A percentile compares a stretch with the other conserved stretches of the same genome.
Conservation (phyloP, 306 rosid species). For the Crotalaria pallida region DNA sequence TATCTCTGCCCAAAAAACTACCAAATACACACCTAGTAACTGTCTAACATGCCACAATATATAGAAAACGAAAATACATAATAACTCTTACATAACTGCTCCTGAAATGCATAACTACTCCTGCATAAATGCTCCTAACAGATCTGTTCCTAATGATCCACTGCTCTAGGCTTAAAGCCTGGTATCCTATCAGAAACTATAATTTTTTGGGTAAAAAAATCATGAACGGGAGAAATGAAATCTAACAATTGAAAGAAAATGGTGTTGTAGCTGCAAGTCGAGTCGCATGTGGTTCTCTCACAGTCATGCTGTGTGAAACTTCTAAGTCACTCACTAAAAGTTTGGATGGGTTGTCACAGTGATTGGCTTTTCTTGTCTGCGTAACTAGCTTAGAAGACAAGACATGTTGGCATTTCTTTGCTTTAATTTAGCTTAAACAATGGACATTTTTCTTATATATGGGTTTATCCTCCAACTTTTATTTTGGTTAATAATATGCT, state of each 20-base stretch:
- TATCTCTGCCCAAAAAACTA: too few species aligned
- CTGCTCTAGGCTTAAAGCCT: too few species aligned
- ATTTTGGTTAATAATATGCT: conserved; percentile 6
- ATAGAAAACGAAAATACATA: too few species aligned
- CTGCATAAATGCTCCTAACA: too few species aligned
- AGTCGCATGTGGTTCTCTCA: not conserved
- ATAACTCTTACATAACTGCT: too few species aligned
- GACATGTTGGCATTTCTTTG: not conserved
- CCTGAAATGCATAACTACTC: too few species aligned
- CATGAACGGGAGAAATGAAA: conserved; percentile 1
- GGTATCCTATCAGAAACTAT: too few species aligned
- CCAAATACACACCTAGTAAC: too few species aligned
- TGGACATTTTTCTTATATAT: not conserved
- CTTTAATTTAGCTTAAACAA: not conserved
- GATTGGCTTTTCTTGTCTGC: not conserved
- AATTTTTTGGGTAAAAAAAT: not conserved
- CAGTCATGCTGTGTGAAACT: not conserved
- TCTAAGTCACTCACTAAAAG: not conserved
- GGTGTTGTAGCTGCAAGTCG: not conserved
- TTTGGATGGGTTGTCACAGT: not conserved
- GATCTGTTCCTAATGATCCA: too few species aligned
- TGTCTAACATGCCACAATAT: too few species aligned
- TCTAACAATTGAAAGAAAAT: not conserved
- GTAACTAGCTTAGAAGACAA: not conserved
- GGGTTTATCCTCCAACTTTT: not conserved